These are phyloP conservation scores for Graphilbum sp. DNA, from an alignment of 2,329 filamentous ascomycete species.

Conservation along the genomic window DNA sequence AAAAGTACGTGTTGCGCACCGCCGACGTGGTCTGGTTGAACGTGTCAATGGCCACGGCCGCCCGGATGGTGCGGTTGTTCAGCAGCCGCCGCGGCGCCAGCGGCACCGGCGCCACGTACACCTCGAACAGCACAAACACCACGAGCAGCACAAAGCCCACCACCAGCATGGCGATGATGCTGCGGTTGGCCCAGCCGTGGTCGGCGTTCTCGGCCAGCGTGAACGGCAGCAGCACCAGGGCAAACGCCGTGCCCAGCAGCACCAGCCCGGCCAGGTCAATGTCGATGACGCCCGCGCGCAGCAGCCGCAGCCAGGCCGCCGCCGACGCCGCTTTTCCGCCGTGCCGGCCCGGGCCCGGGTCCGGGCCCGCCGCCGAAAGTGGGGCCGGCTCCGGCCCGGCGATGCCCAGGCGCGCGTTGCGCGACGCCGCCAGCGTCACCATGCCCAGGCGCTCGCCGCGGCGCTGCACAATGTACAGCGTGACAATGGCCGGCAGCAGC, in stretches of 20 bases:
- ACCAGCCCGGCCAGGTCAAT: slow-evolving; percentile 30
- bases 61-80: slow-evolving; percentile 43
- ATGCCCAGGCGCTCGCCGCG: slow-evolving; percentile 25
- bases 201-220: slow-evolving; percentile 16
- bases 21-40: slow-evolving; percentile 36
- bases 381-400: too few relatives aligned
- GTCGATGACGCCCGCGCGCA: slow-evolving; percentile 13
- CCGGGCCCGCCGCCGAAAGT: too few relatives aligned
- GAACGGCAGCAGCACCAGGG: slow-evolving; percentile 31
- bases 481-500: slow-evolving; percentile 34
- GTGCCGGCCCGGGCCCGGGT: too few relatives aligned
- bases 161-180: slow-evolving; percentile 24
- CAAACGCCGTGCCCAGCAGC: slow-evolving; percentile 28
- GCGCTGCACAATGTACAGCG: slow-evolving; percentile 29
- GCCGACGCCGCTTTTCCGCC: slow-evolving; percentile 3
- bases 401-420: too few relatives aligned
- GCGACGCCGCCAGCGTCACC: slow-evolving; percentile 19
- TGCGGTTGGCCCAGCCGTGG: slow-evolving; percentile 21
- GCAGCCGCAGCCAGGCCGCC: slow-evolving; percentile 10
- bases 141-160: slow-evolving; percentile 22
- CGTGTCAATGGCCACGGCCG: slow-evolving; percentile 51
- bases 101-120: slow-evolving; percentile 32
- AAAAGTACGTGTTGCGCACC: slow-evolving; percentile 38
- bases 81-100: slow-evolving; percentile 43
- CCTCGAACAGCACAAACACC: slow-evolving; percentile 37